These are phyloP conservation scores for Candida ponderosae DNA, from an alignment of 805 yeast species.

Conservation along the genomic window DNA sequence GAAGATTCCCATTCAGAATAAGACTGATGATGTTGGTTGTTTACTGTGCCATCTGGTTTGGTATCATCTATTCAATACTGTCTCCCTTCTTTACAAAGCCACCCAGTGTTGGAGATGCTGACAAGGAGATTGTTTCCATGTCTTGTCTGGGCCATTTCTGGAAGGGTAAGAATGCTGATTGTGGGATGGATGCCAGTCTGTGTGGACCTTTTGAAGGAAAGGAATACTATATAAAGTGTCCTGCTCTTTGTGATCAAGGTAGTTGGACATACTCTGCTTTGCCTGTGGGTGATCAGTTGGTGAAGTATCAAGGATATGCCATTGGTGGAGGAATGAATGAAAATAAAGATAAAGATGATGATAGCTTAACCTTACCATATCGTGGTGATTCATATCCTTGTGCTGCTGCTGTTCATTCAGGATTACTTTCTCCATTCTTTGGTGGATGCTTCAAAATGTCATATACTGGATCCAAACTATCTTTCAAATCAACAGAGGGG, in stretches of 20 bases:
- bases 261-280: constrained; percentile 69
- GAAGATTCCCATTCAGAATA: constrained; percentile 20
- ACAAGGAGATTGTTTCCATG: constrained; percentile 31
- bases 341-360: constrained; percentile 7
- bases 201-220: constrained; percentile 42
- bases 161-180: constrained; percentile 67
- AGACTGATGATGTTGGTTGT: constrained; percentile 24
- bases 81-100: constrained; percentile 38
- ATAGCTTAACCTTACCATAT: constrained; percentile 49
- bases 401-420: constrained; percentile 86
- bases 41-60: constrained; percentile 42
- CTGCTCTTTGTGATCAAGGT: constrained; percentile 77
- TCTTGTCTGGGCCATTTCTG: constrained; percentile 53
- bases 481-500: constrained; percentile 43
- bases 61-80: constrained; percentile 28
- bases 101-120: constrained; percentile 25
- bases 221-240: constrained; percentile 63
- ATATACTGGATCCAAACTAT: constrained; percentile 43
- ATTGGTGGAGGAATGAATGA: constrained; percentile 63
- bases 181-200: constrained; percentile 63
- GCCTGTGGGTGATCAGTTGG: constrained; percentile 61
- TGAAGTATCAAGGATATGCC: constrained; percentile 64
- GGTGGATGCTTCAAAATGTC: constrained; percentile 76
- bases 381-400: constrained; percentile 88
- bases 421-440: constrained; percentile 56